Conservation (phyloP, 108 stramenopile genomes). For the Stephanodiscus minutulus region DNA sequence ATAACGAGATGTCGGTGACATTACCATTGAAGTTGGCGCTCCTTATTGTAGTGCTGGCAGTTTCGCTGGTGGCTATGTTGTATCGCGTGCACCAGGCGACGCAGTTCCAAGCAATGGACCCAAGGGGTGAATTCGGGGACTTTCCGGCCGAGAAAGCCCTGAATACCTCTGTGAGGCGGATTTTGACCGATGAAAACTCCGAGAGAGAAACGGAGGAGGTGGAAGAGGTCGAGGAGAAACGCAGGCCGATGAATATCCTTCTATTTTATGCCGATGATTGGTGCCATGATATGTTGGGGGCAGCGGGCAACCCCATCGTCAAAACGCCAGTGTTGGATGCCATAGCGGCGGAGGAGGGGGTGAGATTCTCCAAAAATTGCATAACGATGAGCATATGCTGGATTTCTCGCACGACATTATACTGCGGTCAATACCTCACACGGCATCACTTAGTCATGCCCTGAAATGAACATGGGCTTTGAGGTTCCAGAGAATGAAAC, state of each 20-base stretch:
- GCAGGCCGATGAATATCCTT: constrained; percentile 46
- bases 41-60: constrained; percentile 6
- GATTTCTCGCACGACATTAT: constrained; percentile 64
- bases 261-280: constrained; percentile 59
- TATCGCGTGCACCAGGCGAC: constrained; percentile 17
- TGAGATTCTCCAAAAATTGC: constrained; percentile 65
- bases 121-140: constrained; percentile 9
- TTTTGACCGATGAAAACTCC: not conserved
- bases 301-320: constrained; percentile 53
- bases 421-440: constrained; percentile 61
- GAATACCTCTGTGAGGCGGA: not conserved
- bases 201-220: constrained; percentile 12
- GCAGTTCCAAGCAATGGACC: constrained; percentile 1
- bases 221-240: constrained; percentile 35
- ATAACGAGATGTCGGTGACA: not conserved
- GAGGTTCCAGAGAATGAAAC: constrained; percentile 70
- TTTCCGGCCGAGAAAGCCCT: not conserved
- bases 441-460: constrained; percentile 57
- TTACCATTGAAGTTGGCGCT: constrained; percentile 11
- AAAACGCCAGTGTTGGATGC: constrained; percentile 66
- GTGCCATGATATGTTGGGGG: constrained; percentile 55
- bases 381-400: constrained; percentile 76
- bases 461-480: constrained; percentile 29
- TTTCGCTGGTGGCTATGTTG: constrained; percentile 2
- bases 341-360: constrained; percentile 60